Evolutionary conservation across 768 basidiomycete genomes (phyloP), one percentile per base, ranked within the genome.

Genomic region (Tricholoma matsutake): DNA sequence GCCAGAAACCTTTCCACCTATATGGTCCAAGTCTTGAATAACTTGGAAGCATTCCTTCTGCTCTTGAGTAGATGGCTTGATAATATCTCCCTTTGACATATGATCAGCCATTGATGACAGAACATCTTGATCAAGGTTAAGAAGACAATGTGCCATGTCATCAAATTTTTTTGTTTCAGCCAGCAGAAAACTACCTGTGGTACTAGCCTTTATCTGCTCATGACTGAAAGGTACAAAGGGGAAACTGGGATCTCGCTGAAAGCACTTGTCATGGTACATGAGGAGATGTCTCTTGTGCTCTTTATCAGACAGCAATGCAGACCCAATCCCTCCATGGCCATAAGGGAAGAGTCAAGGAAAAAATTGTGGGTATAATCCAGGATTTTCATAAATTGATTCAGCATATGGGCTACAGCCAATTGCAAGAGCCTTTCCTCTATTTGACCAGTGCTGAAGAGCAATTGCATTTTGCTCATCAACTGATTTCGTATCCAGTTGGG

Each of bases 271-370:
- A 60, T 75, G 69, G 60, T 77, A 80, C 69, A 75, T 65, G 0
- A 80, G 58, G 1, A 73, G 55, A 10, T 66, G 57, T 37, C 61
- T 43, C 22, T 72, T 73, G 29, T 73, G 72, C 5, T 20, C 31
- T 4, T 43, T 18, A 10, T 67, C 67, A 2, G 64, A 62, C 10
- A 75, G 29, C n/a, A 10, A 37, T 9, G 52, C 49, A 29, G 18
- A 56, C 10, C 65, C 68, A n/a, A 70, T 57, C 0, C 69, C 66
- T 3, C 72, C 72, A 18, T 67, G 32, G 0, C 78, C 75, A 65
- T 78, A 80, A 0, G 76, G 78, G 64, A 75, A 80, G 0, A 80
- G 63, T 76, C 76, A 79, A 0, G 77, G 78, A 67, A 78, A 79
- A 72, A 79, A 76, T 6, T 71, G 64, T 1, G 78, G 75, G 63